These are phyloP conservation scores for Zasmidium angulare DNA, from an alignment of 2,329 filamentous ascomycete genomes.

Conservation along the genomic window DNA sequence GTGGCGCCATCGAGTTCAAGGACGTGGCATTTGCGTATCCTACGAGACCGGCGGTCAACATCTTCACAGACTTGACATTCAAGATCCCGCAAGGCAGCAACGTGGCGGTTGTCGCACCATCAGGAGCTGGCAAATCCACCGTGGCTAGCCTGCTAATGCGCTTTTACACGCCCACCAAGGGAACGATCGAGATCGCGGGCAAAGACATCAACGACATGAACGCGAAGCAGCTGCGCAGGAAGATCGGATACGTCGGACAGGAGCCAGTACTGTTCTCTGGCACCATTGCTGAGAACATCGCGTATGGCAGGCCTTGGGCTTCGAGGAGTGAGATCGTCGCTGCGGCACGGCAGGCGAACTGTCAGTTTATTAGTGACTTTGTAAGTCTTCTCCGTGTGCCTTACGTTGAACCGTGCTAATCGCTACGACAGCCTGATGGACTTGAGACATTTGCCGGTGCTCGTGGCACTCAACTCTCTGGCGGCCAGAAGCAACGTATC, in stretches of 20 bases:
- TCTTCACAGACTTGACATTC: conserved; percentile 87
- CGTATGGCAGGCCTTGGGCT: conserved; percentile 82
- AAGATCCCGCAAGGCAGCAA: conserved; percentile 91
- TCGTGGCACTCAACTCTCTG: conserved; percentile 87
- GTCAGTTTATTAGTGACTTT: conserved; percentile 93
- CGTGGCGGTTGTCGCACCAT: conserved; percentile 93
- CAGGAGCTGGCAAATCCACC: conserved; percentile 93
- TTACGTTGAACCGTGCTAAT: conserved; percentile 20
- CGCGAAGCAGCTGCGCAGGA: conserved; percentile 84
- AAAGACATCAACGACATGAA: conserved; percentile 84
- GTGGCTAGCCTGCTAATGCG: conserved; percentile 87
- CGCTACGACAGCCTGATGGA: conserved; percentile 67
- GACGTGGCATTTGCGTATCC: conserved; percentile 89
- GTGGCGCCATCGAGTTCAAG: conserved; percentile 84
- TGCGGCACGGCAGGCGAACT: conserved; percentile 90
- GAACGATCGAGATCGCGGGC: conserved; percentile 79
- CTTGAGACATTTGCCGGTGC: conserved; percentile 92
- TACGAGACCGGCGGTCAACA: conserved; percentile 84
- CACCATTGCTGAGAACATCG: conserved; percentile 83
- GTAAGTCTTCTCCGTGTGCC: conserved; percentile 44
- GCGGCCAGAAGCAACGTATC: conserved; percentile 96
- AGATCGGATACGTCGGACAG: conserved; percentile 92
- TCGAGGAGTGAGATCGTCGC: conserved; percentile 76
- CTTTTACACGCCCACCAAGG: conserved; percentile 82
- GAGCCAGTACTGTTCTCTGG: conserved; percentile 91